Conservation (phyloP, 1,284 basidiomycete species). For the Ceratobasidium sp. region DNA sequence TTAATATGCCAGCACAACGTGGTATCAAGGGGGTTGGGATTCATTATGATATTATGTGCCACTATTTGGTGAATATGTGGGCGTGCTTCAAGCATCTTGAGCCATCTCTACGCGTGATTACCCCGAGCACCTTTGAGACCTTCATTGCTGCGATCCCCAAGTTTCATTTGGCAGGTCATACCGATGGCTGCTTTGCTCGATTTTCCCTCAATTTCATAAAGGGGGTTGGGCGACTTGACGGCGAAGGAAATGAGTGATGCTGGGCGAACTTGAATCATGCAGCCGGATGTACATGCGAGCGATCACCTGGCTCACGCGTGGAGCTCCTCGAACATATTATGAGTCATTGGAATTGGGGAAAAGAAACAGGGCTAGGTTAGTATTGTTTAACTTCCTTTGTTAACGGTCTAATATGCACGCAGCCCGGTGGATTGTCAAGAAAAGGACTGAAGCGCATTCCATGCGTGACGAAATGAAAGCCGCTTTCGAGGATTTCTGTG, state of each 20-base stretch:
- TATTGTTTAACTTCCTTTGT: too few relatives aligned
- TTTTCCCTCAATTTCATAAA: slow-evolving; percentile 2
- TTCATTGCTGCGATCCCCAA: slow-evolving; percentile 15
- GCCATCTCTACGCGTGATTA: background rate
- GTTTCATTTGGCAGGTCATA: slow-evolving; percentile 21
- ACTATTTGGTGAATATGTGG: too few relatives aligned
- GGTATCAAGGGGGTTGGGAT: background rate
- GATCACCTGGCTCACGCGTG: background rate
- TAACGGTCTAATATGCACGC: too few relatives aligned
- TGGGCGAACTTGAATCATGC: slow-evolving; percentile 20
- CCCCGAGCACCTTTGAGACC: too few relatives aligned
- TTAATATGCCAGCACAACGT: too few relatives aligned
- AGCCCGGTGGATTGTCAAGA: too few relatives aligned
- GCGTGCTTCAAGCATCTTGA: background rate
- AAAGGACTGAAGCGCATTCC: too few relatives aligned
- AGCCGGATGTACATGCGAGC: background rate
- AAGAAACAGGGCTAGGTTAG: background rate
- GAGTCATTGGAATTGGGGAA: slow-evolving; percentile 9
- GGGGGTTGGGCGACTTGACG: slow-evolving; percentile 14
- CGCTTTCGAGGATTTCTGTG: too few relatives aligned
- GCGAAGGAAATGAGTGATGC: slow-evolving; percentile 1
- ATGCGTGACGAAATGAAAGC: too few relatives aligned
- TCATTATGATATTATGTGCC: slow-evolving; percentile 21
- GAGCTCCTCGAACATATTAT: slow-evolving; percentile 5
- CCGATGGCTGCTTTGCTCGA: background rate